These are phyloP conservation scores for Beta lomatogona DNA, from an alignment of 179 eudicot genomes.

Conservation along the genomic window DNA sequence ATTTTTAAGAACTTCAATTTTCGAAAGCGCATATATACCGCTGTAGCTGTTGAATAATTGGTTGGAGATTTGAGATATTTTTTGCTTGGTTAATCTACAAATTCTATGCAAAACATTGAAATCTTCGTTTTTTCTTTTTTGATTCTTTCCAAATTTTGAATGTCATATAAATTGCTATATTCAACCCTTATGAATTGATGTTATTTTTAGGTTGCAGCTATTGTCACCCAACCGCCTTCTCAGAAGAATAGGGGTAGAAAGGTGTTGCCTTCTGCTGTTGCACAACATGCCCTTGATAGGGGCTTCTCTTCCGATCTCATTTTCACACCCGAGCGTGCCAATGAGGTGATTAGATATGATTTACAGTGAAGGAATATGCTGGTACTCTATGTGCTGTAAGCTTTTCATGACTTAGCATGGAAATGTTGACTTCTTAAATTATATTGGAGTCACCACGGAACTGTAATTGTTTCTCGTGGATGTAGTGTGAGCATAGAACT, in stretches of 20 bases:
- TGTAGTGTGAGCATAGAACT: not conserved
- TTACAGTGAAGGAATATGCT: not conserved
- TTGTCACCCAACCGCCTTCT: conserved; percentile 93
- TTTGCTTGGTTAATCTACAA: too few relatives aligned
- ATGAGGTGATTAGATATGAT: conserved; percentile 55
- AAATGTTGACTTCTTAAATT: not conserved
- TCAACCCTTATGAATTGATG: not conserved
- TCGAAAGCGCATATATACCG: too few relatives aligned
- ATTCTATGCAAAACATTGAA: not conserved
- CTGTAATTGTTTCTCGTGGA: not conserved
- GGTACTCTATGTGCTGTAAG: not conserved
- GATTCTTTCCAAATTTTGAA: not conserved
- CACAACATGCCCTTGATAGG: conserved; percentile 80
- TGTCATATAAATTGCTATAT: not conserved
- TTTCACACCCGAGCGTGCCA: conserved; percentile 74
- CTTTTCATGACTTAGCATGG: not conserved
- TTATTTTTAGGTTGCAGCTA: conserved; percentile 66
- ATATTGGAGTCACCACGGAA: not conserved
- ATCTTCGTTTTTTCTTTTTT: not conserved
- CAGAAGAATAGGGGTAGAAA: conserved; percentile 77
- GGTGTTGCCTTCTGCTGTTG: conserved; percentile 86
- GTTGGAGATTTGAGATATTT: too few relatives aligned
- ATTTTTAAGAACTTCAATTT: too few relatives aligned
- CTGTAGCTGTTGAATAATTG: too few relatives aligned
- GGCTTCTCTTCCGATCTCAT: conserved; percentile 83